These are phyloP conservation scores for Amaranthus palmeri DNA, from an alignment of 148 eudicot genomes.

Conservation along the genomic window DNA sequence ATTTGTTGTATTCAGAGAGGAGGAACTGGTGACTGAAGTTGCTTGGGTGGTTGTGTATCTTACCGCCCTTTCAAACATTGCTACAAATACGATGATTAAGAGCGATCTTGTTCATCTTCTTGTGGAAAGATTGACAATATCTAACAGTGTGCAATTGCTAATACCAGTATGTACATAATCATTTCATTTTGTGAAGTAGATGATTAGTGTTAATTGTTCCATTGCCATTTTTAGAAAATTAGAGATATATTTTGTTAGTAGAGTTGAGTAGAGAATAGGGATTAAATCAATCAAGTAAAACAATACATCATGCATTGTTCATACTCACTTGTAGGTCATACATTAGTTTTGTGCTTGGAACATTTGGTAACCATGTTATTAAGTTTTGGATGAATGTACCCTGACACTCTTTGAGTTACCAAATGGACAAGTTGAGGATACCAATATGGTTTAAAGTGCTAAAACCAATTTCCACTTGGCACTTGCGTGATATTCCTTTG, in stretches of 20 bases:
- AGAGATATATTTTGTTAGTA: neutral
- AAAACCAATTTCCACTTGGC: neutral
- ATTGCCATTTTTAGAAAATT: too few relatives aligned
- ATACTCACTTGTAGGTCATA: neutral
- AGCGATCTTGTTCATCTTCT: slow-evolving; percentile 73
- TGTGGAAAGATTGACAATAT: slow-evolving; percentile 62
- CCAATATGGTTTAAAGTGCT: neutral
- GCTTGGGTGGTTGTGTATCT: slow-evolving; percentile 99
- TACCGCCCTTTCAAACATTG: slow-evolving; percentile 81
- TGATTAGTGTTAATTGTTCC: neutral
- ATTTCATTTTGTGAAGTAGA: neutral
- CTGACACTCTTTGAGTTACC: neutral
- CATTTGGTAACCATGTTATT: neutral
- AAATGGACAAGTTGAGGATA: neutral
- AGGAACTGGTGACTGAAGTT: slow-evolving; percentile 93
- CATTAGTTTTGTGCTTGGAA: neutral
- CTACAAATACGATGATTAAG: slow-evolving; percentile 66
- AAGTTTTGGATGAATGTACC: neutral
- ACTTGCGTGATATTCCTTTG: neutral
- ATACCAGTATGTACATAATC: slow-evolving; percentile 61
- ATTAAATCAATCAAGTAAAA: neutral
- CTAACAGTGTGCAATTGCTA: slow-evolving; percentile 80
- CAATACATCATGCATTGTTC: neutral
- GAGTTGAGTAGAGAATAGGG: neutral
- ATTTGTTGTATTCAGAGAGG: slow-evolving; percentile 60